Percentiles rank a stretch among this genome's conserved stretches.
phyloP scores from a whole-genome alignment of 257 asterid genomes.

The Oldenlandia corymbosa region DNA sequence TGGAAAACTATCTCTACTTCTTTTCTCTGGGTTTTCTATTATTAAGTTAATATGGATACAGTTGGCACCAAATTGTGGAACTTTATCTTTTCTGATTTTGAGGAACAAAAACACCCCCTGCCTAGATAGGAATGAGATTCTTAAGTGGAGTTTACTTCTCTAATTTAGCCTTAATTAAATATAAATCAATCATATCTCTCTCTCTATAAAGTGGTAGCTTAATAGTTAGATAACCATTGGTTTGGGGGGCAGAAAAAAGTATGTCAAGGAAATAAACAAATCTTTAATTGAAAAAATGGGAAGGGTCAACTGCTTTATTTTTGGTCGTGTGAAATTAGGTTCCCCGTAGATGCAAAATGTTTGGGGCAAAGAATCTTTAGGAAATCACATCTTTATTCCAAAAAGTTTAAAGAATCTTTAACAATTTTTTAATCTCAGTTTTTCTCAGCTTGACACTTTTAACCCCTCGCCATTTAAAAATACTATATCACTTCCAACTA shows the following conservation, averaged over 20 bases:
- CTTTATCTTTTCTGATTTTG: background rate
- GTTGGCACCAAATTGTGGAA: constrained; percentile 8
- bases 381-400: too few relatives aligned
- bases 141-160: background rate
- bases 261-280: background rate
- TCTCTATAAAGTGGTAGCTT: background rate
- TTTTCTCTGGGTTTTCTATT: too few relatives aligned
- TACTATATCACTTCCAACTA: too few relatives aligned
- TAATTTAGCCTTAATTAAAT: background rate
- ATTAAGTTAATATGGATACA: background rate
- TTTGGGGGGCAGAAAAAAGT: background rate
- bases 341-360: background rate
- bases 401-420: too few relatives aligned
- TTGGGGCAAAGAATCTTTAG: too few relatives aligned
- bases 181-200: background rate
- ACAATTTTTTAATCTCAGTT: too few relatives aligned
- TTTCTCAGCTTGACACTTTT: too few relatives aligned
- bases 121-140: constrained; percentile 1
- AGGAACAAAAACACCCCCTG: background rate
- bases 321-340: background rate
- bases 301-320: constrained; percentile 6
- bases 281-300: too few relatives aligned
- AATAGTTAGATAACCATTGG: background rate
- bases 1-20: too few relatives aligned
- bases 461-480: too few relatives aligned